Percentiles rank a stretch among this genome's conserved stretches.
These are phyloP conservation scores for Tetragonia tetragonoides DNA, from an alignment of 148 eudicot genomes.

Conservation along the genomic window DNA sequence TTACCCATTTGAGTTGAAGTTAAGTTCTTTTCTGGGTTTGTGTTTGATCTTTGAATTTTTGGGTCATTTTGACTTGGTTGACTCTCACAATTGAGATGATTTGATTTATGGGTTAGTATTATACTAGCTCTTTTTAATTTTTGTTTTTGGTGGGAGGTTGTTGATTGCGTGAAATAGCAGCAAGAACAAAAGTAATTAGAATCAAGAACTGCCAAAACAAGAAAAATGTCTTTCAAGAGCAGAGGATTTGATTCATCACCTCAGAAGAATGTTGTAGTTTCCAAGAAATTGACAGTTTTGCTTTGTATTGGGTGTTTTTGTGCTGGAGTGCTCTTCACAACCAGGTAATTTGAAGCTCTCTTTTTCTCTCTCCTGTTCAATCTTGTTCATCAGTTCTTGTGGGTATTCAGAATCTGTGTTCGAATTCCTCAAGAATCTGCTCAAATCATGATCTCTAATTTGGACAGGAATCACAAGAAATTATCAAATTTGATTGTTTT, in stretches of 20 bases:
- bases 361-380: neutral
- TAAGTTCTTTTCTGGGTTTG: neutral
- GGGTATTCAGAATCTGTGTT: neutral
- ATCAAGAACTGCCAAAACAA: neutral
- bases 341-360: constrained; percentile 48
- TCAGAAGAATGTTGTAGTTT: constrained; percentile 41
- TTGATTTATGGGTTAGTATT: constrained; percentile 1
- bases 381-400: neutral
- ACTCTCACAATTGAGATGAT: constrained; percentile 22
- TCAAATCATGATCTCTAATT: neutral
- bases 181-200: neutral
- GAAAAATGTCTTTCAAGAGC: constrained; percentile 51
- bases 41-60: constrained; percentile 15
- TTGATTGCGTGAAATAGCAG: constrained; percentile 5
- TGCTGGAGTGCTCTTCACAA: constrained; percentile 81
- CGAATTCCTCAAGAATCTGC: constrained; percentile 1
- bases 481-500: constrained; percentile 15
- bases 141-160: constrained; percentile 14
- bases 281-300: constrained; percentile 56
- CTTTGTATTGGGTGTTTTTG: constrained; percentile 86
- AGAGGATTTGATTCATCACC: constrained; percentile 50
- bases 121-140: neutral
- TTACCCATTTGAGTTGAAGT: constrained; percentile 5
- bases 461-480: constrained; percentile 5
- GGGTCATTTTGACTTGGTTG: constrained; percentile 15